Evolutionary conservation across 2,329 filamentous ascomycete genomes (phyloP), one percentile per base, ranked within the genome.

Genomic region (Colletotrichum incanum): DNA sequence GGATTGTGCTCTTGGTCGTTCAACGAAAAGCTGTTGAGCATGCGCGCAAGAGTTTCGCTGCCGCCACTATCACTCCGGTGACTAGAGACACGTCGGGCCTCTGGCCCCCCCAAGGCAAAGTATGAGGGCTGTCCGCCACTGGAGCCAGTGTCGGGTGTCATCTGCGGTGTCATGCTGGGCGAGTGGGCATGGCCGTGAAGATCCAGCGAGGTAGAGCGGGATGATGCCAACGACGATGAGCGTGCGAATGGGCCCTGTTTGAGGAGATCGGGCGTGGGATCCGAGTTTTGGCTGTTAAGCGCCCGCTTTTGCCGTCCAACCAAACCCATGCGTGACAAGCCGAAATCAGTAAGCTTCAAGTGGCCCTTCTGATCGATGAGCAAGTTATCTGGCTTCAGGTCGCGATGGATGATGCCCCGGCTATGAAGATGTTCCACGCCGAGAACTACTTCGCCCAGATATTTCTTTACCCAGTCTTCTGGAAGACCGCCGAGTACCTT

Each of bases 401-500:
- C 96, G 78, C 96, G 93, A 83, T 99, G 97, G 55, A 99, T 96
- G 79, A 99, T 98, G 72, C 96, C 94, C 71, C 96, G 91, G 79
- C 92, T 94, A 83, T 99, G 96, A 58, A 99, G 87, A 85, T 99
- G 95, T 80, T 99, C 95, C 47, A 99, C 94, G 23, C 97, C 96
- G n/a, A 98, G 88, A 63, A 99, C 92, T 55, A 99, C 96, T 83
- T 99, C 96, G 3, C 94, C 96, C 49, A 98, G 88, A 79, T 99
- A 99, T 80, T 98, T 98, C 85, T 97, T 97, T 4, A 94, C 95
- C 97, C 97, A 99, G 76, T 98, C 96, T 84, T 99, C 97, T 0
- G 95, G 93, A 28, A 99, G 87, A 3, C 94, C 95, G 39, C 95
- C 95, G 1, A 99, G 88, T 34, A 98, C 92, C 80, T 98, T 99